These are phyloP conservation scores for Myriangium duriaei DNA, from an alignment of 2,329 filamentous ascomycete genomes.

Conservation along the genomic window DNA sequence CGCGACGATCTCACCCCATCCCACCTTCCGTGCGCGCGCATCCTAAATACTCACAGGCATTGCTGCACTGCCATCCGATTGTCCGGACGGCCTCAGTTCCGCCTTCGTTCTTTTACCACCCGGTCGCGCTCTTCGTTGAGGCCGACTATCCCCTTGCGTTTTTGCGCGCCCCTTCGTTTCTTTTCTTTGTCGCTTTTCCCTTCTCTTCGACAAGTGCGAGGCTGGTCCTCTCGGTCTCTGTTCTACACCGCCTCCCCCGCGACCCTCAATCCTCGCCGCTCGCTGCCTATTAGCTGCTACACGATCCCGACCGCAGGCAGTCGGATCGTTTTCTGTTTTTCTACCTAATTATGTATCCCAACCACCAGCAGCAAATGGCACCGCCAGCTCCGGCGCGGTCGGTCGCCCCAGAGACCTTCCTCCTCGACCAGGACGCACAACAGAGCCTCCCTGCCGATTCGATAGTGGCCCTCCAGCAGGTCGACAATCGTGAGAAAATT, in stretches of 20 bases:
- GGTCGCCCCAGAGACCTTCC: conserved; percentile 90
- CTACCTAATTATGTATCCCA: conserved; percentile 31
- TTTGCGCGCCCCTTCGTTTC: conserved; percentile 1
- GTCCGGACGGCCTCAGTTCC: not conserved
- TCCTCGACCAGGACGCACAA: conserved; percentile 94
- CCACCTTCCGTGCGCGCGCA: no score
- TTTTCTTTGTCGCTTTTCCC: not conserved
- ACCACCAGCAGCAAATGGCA: conserved; percentile 66
- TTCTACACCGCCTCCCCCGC: not conserved
- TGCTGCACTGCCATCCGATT: not conserved
- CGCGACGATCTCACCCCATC: no score
- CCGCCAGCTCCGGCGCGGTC: conserved; percentile 57
- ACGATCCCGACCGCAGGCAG: conserved; percentile 9
- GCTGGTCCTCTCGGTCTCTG: conserved; percentile 7
- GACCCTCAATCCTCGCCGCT: not conserved
- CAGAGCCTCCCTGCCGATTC: conserved; percentile 92
- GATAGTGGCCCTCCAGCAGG: conserved; percentile 92
- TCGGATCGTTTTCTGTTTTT: conserved; percentile 4
- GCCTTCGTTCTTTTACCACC: not conserved
- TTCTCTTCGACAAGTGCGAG: not conserved
- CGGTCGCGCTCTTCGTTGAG: not conserved
- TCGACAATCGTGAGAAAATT: conserved; percentile 74
- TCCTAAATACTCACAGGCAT: not conserved
- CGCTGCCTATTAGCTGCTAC: not conserved
- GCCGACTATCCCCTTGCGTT: not conserved